phyloP scores from a whole-genome alignment of 345 rosid species.

The Heritiera littoralis region DNA sequence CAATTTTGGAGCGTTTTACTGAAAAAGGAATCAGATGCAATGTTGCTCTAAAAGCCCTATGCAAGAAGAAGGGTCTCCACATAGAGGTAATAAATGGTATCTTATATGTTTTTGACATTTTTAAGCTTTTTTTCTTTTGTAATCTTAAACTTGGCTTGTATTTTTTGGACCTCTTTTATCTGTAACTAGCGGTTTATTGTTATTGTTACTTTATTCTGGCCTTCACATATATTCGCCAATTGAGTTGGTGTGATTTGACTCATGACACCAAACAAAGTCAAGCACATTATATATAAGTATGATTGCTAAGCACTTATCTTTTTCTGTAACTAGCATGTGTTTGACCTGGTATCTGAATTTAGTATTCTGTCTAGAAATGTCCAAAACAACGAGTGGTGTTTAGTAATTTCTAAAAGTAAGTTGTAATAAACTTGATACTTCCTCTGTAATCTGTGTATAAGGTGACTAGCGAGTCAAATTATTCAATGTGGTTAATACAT shows the following conservation, averaged over 20 bases:
- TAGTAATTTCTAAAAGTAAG: neutral
- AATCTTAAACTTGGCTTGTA: neutral
- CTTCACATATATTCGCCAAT: no score
- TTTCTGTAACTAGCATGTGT: neutral
- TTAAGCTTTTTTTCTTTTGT: neutral
- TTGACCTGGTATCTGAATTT: neutral
- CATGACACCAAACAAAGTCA: no score
- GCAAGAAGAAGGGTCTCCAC: slow-evolving; percentile 85
- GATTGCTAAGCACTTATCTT: no score
- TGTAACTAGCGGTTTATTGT: neutral
- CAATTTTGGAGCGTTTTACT: slow-evolving; percentile 68
- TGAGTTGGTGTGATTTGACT: no score
- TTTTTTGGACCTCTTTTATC: neutral
- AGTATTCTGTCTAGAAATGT: neutral
- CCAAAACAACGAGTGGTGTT: neutral
- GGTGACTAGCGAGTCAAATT: neutral
- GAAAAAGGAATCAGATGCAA: slow-evolving; percentile 58
- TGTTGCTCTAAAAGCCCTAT: slow-evolving; percentile 77
- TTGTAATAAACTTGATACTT: neutral
- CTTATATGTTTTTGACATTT: neutral
- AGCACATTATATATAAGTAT: no score
- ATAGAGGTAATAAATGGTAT: slow-evolving; percentile 54
- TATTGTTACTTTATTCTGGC: no score
- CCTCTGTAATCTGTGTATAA: neutral
- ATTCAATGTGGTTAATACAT: neutral